Evolutionary conservation across 352 stramenopile species (phyloP), one percentile per base, ranked within the genome.

Genomic region (Phytopythium cucurbitacearum): DNA sequence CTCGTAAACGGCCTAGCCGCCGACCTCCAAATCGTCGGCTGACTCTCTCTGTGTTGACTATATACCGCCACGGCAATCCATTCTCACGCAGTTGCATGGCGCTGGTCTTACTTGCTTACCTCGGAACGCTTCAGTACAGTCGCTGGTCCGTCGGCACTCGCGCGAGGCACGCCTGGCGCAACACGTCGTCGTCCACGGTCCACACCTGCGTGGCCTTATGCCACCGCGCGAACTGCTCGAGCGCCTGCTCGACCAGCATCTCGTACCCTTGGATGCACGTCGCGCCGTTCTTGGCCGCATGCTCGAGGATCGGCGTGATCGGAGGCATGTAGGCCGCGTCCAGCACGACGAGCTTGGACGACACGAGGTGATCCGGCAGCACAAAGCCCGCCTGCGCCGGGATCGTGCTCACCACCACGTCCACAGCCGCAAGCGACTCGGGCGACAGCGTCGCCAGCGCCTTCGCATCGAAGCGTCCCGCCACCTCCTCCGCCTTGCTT

Each of bases 291-390:
- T 68, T 73, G 34, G 86, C 58, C 2, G 94, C 95, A 58, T 99
- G 92, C 16, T 67, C 69, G 13, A 99, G 68, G 21, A 99, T 87
- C 32, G 89, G 85, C 10, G 96, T 99, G 46, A 94, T 71, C 56
- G 96, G 95, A 34, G 97, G 96, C 72, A 98, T 98, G 84, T 99
- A 99, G 56, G 98, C 97, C 0, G 97, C 97, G 58, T 99, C 97
- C 64, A 99, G 89, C 37, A 99, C 87, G 28, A 99, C 74, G 6
- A 85, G 62, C 37, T 60, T 62, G 40, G 53, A 60, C 4, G 78
- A 57, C 11, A 91, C 57, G 50, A 93, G 60, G 36, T 94, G 64
- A 37, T 88, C 69, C 2, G 89, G 88, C 36, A 97, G 57, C 35
- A 76, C 74, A 46, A 97, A 91, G 53, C 76, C 69, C 9, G 93